phyloP scores from a whole-genome alignment of 495 filamentous ascomycete genomes.

The Aspergillus panamensis region DNA sequence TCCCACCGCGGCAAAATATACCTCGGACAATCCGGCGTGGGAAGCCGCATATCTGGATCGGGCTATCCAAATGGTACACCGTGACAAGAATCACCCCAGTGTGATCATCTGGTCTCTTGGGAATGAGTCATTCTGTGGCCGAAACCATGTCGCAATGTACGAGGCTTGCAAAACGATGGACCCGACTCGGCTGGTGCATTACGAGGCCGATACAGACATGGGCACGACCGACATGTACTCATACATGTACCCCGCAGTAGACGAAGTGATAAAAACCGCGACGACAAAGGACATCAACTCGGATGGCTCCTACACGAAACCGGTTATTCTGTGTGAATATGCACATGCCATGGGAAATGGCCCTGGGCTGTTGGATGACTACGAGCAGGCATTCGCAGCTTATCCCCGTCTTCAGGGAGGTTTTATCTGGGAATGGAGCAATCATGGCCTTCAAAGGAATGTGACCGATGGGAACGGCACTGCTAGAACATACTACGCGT shows the following conservation, averaged over 20 bases:
- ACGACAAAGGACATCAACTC: constrained; percentile 37
- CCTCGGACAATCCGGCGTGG: constrained; percentile 61
- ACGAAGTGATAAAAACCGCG: constrained; percentile 43
- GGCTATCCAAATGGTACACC: constrained; percentile 56
- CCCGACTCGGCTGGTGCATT: constrained; percentile 58
- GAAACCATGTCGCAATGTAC: constrained; percentile 61
- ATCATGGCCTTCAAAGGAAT: constrained; percentile 55
- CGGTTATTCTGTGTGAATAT: constrained; percentile 64
- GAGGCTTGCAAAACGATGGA: constrained; percentile 55
- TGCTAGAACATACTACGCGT: constrained; percentile 50
- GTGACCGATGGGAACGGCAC: not conserved
- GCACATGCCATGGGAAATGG: constrained; percentile 71
- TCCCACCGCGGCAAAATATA: constrained; percentile 48
- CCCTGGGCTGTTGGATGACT: constrained; percentile 62
- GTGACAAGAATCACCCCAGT: constrained; percentile 63
- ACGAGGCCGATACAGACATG: constrained; percentile 59
- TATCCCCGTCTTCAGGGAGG: constrained; percentile 61
- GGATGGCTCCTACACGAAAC: constrained; percentile 29
- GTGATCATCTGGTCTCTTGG: constrained; percentile 69
- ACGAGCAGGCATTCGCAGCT: constrained; percentile 55
- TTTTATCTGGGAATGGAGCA: constrained; percentile 73
- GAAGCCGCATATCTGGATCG: constrained; percentile 62
- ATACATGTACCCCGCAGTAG: constrained; percentile 60
- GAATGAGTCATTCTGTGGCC: constrained; percentile 65
- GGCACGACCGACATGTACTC: constrained; percentile 59